Conservation (phyloP, 352 stramenopile genomes). For the Halophytophthora polymorphica region DNA sequence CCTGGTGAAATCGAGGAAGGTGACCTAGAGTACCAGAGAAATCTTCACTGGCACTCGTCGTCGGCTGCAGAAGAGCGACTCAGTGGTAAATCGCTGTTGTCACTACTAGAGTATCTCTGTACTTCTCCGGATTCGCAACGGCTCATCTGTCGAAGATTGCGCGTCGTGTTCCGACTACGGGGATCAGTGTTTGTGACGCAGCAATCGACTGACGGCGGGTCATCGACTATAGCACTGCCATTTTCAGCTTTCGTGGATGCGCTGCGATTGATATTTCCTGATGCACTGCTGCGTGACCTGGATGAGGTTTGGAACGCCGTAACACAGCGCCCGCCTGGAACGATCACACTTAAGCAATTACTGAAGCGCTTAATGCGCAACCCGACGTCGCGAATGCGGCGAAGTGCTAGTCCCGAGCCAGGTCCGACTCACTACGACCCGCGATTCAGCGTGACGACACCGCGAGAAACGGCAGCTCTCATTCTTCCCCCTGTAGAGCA, state of each 20-base stretch:
- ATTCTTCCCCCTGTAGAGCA: slow-evolving; percentile 47
- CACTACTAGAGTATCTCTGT: slow-evolving; percentile 50
- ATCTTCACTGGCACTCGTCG: slow-evolving; percentile 63
- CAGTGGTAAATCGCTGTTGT: slow-evolving; percentile 36
- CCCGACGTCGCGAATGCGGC: slow-evolving; percentile 9
- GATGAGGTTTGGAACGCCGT: slow-evolving; percentile 52
- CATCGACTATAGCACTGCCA: slow-evolving; percentile 11
- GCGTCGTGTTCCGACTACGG: slow-evolving; percentile 46
- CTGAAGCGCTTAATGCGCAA: slow-evolving; percentile 16
- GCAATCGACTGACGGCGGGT: background rate
- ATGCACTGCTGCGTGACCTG: slow-evolving; percentile 43
- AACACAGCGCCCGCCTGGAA: slow-evolving; percentile 16
- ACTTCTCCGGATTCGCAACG: slow-evolving; percentile 46
- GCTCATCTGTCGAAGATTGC: slow-evolving; percentile 48
- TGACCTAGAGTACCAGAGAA: slow-evolving; percentile 21
- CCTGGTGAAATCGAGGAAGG: slow-evolving; percentile 20
- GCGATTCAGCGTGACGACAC: slow-evolving; percentile 39
- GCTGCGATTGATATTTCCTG: slow-evolving; percentile 51
- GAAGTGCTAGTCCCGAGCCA: slow-evolving; percentile 51
- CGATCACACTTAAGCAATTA: slow-evolving; percentile 23
- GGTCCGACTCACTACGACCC: slow-evolving; percentile 70
- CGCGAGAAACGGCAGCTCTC: slow-evolving; percentile 31
- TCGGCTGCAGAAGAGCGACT: slow-evolving; percentile 27
- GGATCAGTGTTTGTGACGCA: slow-evolving; percentile 8
- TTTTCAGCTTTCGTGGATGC: slow-evolving; percentile 39